Conservation (phyloP, 805 yeast genomes). For the Saturnispora ahearnii region DNA sequence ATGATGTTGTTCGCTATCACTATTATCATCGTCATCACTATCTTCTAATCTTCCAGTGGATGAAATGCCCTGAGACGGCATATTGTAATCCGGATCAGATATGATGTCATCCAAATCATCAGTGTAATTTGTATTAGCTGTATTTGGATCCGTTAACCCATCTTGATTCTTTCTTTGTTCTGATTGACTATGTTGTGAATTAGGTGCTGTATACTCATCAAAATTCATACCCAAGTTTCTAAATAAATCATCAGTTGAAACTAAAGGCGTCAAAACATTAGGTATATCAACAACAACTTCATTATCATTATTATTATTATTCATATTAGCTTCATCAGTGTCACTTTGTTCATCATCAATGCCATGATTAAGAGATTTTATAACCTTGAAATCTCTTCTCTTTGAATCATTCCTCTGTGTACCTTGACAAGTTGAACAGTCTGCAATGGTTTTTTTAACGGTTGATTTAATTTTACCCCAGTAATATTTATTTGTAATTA, state of each 20-base stretch:
- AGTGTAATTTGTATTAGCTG: conserved; percentile 3
- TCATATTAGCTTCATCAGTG: background rate
- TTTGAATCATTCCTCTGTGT: background rate
- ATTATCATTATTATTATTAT: background rate
- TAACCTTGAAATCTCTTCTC: conserved; percentile 3
- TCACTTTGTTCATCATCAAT: background rate
- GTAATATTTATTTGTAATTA: conserved; percentile 71
- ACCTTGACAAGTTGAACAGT: conserved; percentile 68
- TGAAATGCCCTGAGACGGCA: background rate
- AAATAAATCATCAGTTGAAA: conserved; percentile 6
- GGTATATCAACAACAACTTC: conserved; percentile 2
- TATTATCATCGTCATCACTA: background rate
- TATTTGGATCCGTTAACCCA: background rate
- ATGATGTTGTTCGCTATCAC: conserved; percentile 3
- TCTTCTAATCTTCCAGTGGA: background rate
- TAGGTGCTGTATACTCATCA: conserved; percentile 5
- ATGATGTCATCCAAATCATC: conserved; percentile 7
- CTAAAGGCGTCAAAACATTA: conserved; percentile 6
- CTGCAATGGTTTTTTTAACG: conserved; percentile 66
- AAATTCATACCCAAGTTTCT: conserved; percentile 8
- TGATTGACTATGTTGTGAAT: background rate
- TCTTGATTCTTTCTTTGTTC: background rate
- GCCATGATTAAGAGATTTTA: background rate
- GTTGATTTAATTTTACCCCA: conserved; percentile 91
- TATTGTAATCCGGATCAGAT: conserved; percentile 4